These are phyloP conservation scores for Ascochyta koolunga DNA, from an alignment of 2,329 filamentous ascomycete genomes.

Conservation along the genomic window DNA sequence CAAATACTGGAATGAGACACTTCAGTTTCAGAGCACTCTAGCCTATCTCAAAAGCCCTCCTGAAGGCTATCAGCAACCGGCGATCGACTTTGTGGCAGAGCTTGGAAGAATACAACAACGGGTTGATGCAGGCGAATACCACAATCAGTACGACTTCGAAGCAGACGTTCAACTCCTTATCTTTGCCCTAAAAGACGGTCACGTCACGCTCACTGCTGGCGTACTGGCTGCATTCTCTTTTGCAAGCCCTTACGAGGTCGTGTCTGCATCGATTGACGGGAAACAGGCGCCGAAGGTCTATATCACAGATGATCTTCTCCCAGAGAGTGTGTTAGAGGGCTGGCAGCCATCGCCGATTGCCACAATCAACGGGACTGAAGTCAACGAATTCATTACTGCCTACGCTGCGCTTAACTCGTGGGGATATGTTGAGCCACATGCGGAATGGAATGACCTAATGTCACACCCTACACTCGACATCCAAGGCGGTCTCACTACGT, in stretches of 20 bases:
- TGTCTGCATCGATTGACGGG: conserved; percentile 28
- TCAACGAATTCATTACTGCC: conserved; percentile 21
- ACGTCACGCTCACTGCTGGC: conserved; percentile 31
- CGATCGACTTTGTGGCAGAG: conserved; percentile 38
- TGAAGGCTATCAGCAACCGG: conserved; percentile 48
- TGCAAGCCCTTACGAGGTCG: conserved; percentile 30
- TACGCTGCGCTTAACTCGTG: conserved; percentile 36
- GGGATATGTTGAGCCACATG: conserved; percentile 48
- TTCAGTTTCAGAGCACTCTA: conserved; percentile 53
- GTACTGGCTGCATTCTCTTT: conserved; percentile 32
- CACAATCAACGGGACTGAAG: conserved; percentile 30
- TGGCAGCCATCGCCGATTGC: conserved; percentile 27
- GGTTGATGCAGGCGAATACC: conserved; percentile 32
- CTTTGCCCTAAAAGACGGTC: conserved; percentile 40
- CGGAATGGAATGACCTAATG: conserved; percentile 49
- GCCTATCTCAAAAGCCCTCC: conserved; percentile 50
- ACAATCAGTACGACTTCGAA: conserved; percentile 47
- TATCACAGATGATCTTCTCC: conserved; percentile 35
- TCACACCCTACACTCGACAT: conserved; percentile 23
- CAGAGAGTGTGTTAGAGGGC: conserved; percentile 21
- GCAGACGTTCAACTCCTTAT: conserved; percentile 41
- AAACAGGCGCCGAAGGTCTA: conserved; percentile 36
- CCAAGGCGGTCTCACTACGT: conserved; percentile 18
- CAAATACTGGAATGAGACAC: conserved; percentile 51
- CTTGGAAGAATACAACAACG: conserved; percentile 29